Conservation (phyloP, 1,284 basidiomycete genomes). For the Trichosporon asahii region DNA sequence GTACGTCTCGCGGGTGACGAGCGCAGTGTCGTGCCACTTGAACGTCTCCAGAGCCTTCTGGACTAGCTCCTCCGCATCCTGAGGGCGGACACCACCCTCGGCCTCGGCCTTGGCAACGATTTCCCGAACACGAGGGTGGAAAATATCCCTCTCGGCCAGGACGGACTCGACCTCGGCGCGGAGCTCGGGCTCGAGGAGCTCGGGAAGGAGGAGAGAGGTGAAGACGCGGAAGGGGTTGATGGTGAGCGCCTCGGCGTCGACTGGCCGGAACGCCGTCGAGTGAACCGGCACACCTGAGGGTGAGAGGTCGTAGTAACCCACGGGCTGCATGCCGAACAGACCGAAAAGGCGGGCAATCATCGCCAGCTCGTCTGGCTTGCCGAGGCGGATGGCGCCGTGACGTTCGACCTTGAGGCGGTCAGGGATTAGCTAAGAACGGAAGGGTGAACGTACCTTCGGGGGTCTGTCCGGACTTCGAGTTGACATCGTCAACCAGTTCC, state of each 20-base stretch:
- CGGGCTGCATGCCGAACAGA: constrained; percentile 51
- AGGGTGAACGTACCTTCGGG: constrained; percentile 16
- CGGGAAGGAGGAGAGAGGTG: constrained; percentile 49
- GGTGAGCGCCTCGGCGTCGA: constrained; percentile 35
- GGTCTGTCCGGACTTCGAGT: constrained; percentile 24
- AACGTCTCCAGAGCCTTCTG: constrained; percentile 49
- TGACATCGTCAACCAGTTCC: constrained; percentile 50
- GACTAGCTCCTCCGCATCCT: constrained; percentile 43
- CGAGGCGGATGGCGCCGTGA: constrained; percentile 54
- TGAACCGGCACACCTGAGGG: constrained; percentile 52
- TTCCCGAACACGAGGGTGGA: constrained; percentile 38
- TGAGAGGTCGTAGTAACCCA: constrained; percentile 54
- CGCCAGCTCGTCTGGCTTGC: constrained; percentile 47
- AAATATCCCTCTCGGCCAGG: constrained; percentile 46
- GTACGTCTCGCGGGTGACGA: constrained; percentile 44
- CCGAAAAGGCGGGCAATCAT: constrained; percentile 50
- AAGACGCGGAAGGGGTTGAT: constrained; percentile 54
- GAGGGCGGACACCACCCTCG: constrained; percentile 32
- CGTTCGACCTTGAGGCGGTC: constrained; percentile 51
- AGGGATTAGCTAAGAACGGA: constrained; percentile 13
- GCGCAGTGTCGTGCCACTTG: constrained; percentile 50
- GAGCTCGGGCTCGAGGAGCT: constrained; percentile 44
- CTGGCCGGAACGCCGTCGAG: constrained; percentile 52
- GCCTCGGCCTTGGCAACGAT: constrained; percentile 44
- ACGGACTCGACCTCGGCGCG: constrained; percentile 37